Evolutionary conservation across 2,329 filamentous ascomycete genomes (phyloP).

Genomic region (Epichloe aotearoae): DNA sequence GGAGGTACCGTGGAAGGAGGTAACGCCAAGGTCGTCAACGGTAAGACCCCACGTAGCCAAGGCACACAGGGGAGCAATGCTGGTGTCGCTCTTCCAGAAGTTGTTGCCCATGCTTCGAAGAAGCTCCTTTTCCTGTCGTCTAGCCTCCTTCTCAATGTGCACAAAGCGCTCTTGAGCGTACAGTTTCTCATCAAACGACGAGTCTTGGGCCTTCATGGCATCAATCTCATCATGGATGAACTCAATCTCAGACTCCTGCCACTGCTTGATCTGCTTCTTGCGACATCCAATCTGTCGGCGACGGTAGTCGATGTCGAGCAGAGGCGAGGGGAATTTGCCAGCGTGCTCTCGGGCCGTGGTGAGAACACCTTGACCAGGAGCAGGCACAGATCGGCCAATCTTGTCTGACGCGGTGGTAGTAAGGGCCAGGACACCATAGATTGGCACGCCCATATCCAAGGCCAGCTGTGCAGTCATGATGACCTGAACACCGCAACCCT

Average conservation of each 20-base stretch:
- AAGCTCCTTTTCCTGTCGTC: slow-evolving; percentile 84
- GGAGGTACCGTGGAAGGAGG: slow-evolving; percentile 97
- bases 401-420: slow-evolving; percentile 97
- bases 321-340: slow-evolving; percentile 85
- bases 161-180: slow-evolving; percentile 74
- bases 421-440: slow-evolving; percentile 86
- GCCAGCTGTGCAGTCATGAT: slow-evolving; percentile 97
- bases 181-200: slow-evolving; percentile 65
- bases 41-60: slow-evolving; percentile 97
- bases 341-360: slow-evolving; percentile 86
- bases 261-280: slow-evolving; percentile 87
- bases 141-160: slow-evolving; percentile 77
- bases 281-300: slow-evolving; percentile 88
- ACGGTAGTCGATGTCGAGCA: slow-evolving; percentile 95
- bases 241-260: slow-evolving; percentile 89
- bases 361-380: slow-evolving; percentile 90
- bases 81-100: slow-evolving; percentile 95
- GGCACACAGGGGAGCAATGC: slow-evolving; percentile 89
- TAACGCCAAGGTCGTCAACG: slow-evolving; percentile 86
- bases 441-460: slow-evolving; percentile 95
- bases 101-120: slow-evolving; percentile 89
- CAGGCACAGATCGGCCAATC: slow-evolving; percentile 94
- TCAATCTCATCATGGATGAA: slow-evolving; percentile 86
- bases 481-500: slow-evolving; percentile 94
- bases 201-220: slow-evolving; percentile 72